These are phyloP conservation scores for Endocarpon pusillum DNA, from an alignment of 495 filamentous ascomycete genomes.

Conservation along the genomic window DNA sequence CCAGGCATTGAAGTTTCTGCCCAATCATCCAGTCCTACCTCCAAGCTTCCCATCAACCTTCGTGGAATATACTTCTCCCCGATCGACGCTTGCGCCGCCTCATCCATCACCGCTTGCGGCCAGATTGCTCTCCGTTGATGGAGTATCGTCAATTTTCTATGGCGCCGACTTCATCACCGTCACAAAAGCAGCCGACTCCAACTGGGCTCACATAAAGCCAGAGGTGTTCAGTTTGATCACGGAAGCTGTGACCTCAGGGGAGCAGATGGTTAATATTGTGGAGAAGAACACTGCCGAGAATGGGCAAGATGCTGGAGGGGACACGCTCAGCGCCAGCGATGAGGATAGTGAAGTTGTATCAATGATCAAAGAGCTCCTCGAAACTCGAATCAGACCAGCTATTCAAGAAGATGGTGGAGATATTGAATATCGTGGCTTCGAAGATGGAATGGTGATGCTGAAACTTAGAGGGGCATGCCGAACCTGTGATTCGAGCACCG, in stretches of 20 bases:
- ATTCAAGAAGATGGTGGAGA: conserved; percentile 97
- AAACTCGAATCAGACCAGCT: conserved; percentile 82
- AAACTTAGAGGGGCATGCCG: conserved; percentile 87
- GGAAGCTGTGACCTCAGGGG: conserved; percentile 67
- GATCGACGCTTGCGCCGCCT: conserved; percentile 72
- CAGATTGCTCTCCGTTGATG: conserved; percentile 76
- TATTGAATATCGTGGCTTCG: conserved; percentile 83
- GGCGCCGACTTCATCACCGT: conserved; percentile 92
- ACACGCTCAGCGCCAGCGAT: conserved; percentile 63
- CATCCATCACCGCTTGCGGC: conserved; percentile 88
- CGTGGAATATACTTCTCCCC: conserved; percentile 78
- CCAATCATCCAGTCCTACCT: conserved; percentile 68
- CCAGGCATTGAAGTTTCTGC: conserved; percentile 79
- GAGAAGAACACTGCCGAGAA: conserved; percentile 38
- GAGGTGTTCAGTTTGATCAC: conserved; percentile 93
- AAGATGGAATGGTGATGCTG: conserved; percentile 66
- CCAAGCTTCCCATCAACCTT: conserved; percentile 52
- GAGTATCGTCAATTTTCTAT: conserved; percentile 87
- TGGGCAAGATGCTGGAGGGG: conserved; percentile 38
- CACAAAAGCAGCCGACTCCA: conserved; percentile 68
- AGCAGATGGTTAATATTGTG: conserved; percentile 58
- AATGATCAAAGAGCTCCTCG: conserved; percentile 98
- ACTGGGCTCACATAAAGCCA: conserved; percentile 89
- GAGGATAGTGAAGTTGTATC: conserved; percentile 83
- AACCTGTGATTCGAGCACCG: conserved; percentile 89